Conservation (phyloP, 495 filamentous ascomycete species). For the Penicillium parvum region DNA sequence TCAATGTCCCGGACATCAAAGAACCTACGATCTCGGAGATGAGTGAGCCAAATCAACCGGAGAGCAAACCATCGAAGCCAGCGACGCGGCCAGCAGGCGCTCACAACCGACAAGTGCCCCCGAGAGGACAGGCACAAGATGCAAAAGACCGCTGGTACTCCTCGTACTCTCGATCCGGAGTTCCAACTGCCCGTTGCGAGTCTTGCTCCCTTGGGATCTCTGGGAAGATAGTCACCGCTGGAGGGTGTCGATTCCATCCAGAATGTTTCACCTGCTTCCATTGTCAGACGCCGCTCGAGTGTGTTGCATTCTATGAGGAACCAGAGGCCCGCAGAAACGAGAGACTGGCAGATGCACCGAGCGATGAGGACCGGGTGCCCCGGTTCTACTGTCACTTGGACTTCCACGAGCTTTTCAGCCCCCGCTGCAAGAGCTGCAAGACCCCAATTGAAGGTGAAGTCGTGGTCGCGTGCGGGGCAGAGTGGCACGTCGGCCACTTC, state of each 20-base stretch:
- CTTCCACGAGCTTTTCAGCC: constrained; percentile 92
- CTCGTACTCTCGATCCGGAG: constrained; percentile 50
- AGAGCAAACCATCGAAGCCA: constrained; percentile 17
- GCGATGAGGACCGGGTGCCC: constrained; percentile 55
- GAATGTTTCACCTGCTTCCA: constrained; percentile 88
- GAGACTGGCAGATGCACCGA: constrained; percentile 57
- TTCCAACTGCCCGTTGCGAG: constrained; percentile 71
- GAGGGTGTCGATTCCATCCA: constrained; percentile 81
- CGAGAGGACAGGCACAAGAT: constrained; percentile 22
- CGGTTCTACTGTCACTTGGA: constrained; percentile 98
- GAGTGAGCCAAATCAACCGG: constrained; percentile 4
- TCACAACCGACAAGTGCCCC: constrained; percentile 12
- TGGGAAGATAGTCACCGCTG: constrained; percentile 83
- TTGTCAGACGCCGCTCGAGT: constrained; percentile 84
- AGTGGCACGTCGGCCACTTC: constrained; percentile 98
- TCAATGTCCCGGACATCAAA: constrained; percentile 55
- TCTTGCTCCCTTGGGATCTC: constrained; percentile 80
- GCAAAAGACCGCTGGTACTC: constrained; percentile 35
- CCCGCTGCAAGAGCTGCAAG: constrained; percentile 91
- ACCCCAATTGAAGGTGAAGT: constrained; percentile 98
- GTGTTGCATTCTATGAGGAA: constrained; percentile 93
- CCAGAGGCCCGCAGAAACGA: constrained; percentile 64
- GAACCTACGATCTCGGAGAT: constrained; percentile 41
- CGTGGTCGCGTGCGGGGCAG: constrained; percentile 83
- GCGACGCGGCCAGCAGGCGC: constrained; percentile 19